A percentile compares a stretch with the other conserved stretches of the same genome.
Conservation (phyloP, 768 basidiomycete species). For the Ramaria rubella region DNA sequence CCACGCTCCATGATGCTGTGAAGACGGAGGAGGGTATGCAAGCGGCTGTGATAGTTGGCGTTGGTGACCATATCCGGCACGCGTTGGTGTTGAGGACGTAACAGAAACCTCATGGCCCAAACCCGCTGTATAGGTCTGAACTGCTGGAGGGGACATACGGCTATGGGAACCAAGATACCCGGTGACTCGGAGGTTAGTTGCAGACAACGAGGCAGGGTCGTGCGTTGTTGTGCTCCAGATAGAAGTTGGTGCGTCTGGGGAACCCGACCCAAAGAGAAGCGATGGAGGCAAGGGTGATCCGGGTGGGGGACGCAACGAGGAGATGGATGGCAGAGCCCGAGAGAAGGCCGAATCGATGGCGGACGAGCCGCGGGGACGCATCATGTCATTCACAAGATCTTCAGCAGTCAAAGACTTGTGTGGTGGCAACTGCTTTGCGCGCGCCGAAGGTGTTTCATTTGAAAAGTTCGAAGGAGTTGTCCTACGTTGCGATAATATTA, state of each 20-base stretch:
- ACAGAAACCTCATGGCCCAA: background rate
- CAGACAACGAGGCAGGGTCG: constrained; percentile 31
- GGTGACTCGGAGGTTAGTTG: constrained; percentile 1
- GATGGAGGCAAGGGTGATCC: constrained; percentile 25
- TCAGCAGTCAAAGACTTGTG: constrained; percentile 49
- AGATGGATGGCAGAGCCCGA: constrained; percentile 10
- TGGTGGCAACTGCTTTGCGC: constrained; percentile 19
- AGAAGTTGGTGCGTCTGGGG: constrained; percentile 40
- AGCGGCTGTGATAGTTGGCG: constrained; percentile 9
- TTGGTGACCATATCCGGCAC: background rate
- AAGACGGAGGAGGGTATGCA: background rate
- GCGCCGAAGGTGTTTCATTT: constrained; percentile 20
- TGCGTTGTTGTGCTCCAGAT: constrained; percentile 64
- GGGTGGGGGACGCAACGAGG: constrained; percentile 31
- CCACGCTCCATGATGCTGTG: background rate
- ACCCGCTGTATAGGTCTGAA: background rate
- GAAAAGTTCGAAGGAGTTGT: constrained; percentile 17
- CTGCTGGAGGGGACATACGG: constrained; percentile 4
- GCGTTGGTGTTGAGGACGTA: background rate
- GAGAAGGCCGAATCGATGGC: constrained; percentile 14
- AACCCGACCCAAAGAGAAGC: constrained; percentile 43
- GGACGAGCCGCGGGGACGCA: constrained; percentile 28
- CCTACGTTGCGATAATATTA: constrained; percentile 27
- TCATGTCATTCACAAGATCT: constrained; percentile 56
- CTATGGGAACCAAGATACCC: constrained; percentile 8